Evolutionary conservation across 768 basidiomycete genomes (phyloP), one percentile per base, ranked within the genome.

Genomic region (Pleurotus citrinopileatus): DNA sequence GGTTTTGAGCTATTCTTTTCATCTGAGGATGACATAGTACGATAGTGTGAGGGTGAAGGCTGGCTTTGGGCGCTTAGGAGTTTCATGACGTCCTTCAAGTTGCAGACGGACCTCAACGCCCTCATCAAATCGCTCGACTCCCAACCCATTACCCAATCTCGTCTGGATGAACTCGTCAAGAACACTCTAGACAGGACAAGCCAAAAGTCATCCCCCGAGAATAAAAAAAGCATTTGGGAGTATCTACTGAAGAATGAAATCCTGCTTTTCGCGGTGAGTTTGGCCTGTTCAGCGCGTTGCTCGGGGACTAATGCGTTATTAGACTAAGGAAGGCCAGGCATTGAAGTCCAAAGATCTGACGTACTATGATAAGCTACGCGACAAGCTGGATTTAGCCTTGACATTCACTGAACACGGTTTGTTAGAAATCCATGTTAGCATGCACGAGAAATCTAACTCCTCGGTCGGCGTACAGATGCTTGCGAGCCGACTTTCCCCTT

Each of bases 401-500:
- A 80, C 83, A 27, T 87, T 91, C 70, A 87, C 87, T 20, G 89
- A 92, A 63, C 80, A 83, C 44, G 89, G 89, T 86, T 61, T 56
- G 81, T 69, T 53, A 42, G 7, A 46, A 32, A 5, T 45, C 37
- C n/a, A 23, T 7, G 23, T 19, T 44, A 19, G 56, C 23, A 9
- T 42, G 28, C 29, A 45, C 46, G 23, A 42, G 40, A 27, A 25
- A 40, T 13, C 20, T 27, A 34, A 12, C 50, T n/a, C 23, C 8
- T 32, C 37, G 8, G 3, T 20, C 10, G 17, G 12, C 40, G 19
- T 10, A 45, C 58, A 91, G 90, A 91, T 62, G 87, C 84, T n/a
- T 89, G 86, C 61, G 91, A 94, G 57, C 75, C 78, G 36, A 78
- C 78, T 1, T 85, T 92, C 57, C 85, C 91, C 1, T 84, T 94